Conservation (phyloP, 2,329 filamentous ascomycete genomes). For the Endocalyx cinctus region DNA sequence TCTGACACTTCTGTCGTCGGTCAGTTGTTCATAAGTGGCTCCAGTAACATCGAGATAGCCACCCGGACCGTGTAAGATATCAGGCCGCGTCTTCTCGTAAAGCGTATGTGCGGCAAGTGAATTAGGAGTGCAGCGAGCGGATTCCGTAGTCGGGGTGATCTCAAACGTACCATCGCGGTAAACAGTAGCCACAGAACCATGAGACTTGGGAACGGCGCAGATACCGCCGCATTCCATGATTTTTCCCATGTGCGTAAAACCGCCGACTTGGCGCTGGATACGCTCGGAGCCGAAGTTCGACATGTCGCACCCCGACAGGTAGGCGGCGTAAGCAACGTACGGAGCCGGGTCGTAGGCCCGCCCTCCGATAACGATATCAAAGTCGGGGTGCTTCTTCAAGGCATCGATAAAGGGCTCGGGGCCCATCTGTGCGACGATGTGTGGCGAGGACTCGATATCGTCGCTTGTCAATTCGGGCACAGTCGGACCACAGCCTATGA, state of each 20-base stretch:
- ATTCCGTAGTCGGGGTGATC: conserved; percentile 35
- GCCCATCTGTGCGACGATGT: conserved; percentile 40
- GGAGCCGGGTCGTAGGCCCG: conserved; percentile 37
- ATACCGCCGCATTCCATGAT: conserved; percentile 49
- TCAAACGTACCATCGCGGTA: conserved; percentile 41
- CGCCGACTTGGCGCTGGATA: conserved; percentile 23
- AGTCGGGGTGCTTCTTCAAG: conserved; percentile 21
- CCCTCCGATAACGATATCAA: conserved; percentile 43
- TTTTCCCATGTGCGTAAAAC: conserved; percentile 49
- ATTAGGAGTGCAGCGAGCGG: conserved; percentile 38
- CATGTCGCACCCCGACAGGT: conserved; percentile 9
- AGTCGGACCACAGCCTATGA: conserved; percentile 34
- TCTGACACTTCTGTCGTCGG: conserved; percentile 33
- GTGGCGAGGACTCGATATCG: conserved; percentile 32
- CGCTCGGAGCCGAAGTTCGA: conserved; percentile 6
- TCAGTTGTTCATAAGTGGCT: conserved; percentile 38
- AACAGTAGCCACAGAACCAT: conserved; percentile 36
- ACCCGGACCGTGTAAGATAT: conserved; percentile 45
- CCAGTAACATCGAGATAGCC: conserved; percentile 38
- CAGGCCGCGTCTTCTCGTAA: conserved; percentile 51
- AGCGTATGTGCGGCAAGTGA: conserved; percentile 49
- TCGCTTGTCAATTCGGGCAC: conserved; percentile 34
- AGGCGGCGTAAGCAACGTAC: conserved; percentile 33
- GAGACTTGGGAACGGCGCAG: conserved; percentile 43
- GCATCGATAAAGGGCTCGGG: conserved; percentile 36